These are phyloP conservation scores for Suillus subalutaceus DNA, from an alignment of 768 basidiomycete genomes.

Conservation along the genomic window DNA sequence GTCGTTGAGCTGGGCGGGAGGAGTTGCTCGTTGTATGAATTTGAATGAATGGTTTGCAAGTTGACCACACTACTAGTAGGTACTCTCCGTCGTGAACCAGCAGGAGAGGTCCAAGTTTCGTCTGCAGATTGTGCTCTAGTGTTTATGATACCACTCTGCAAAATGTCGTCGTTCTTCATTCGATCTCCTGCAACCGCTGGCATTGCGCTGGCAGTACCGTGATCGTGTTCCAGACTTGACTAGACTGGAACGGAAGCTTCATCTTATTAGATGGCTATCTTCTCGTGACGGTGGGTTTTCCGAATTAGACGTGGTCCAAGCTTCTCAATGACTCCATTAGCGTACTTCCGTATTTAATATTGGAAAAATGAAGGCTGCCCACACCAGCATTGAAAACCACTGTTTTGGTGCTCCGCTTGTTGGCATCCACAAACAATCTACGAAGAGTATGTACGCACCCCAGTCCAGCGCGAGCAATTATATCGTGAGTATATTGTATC, in stretches of 20 bases:
- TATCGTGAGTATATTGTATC: constrained; percentile 1
- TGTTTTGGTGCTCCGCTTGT: background rate
- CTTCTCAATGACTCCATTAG: background rate
- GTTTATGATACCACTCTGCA: background rate
- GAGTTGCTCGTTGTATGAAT: background rate
- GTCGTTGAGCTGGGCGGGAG: background rate
- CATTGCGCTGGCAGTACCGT: background rate
- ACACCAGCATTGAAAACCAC: background rate
- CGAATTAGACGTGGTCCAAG: background rate
- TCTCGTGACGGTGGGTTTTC: background rate
- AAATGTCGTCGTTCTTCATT: background rate
- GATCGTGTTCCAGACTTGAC: background rate
- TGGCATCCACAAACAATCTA: background rate
- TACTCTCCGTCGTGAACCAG: background rate
- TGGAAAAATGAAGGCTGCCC: background rate
- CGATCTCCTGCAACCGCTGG: background rate
- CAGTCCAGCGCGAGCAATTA: constrained; percentile 4
- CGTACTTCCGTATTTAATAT: background rate
- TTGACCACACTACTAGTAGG: background rate
- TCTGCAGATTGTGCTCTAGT: background rate
- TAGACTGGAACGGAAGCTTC: background rate
- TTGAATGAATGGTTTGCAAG: background rate
- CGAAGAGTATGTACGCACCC: background rate
- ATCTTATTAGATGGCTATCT: background rate
- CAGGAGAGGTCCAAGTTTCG: background rate